phyloP scores from a whole-genome alignment of 2,329 filamentous ascomycete species.

The Fusarium sp. region DNA sequence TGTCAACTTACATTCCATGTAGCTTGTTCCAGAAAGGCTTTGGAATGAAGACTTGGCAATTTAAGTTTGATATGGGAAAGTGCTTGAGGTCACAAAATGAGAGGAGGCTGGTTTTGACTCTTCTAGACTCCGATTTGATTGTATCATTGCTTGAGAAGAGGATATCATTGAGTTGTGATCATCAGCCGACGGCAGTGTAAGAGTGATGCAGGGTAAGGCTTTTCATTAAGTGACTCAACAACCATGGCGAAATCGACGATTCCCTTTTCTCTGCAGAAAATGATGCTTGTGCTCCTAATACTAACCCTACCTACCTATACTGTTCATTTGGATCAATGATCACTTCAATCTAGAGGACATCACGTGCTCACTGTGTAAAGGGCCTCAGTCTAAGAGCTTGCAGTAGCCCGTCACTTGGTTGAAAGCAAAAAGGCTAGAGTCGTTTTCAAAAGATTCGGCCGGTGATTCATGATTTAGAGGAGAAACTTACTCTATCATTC shows the following conservation, averaged over 20 bases:
- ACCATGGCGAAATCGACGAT: background rate
- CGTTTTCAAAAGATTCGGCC: background rate
- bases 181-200: background rate
- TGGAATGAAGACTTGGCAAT: constrained; percentile 4
- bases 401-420: background rate
- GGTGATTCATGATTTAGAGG: background rate
- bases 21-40: constrained; percentile 24
- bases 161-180: background rate
- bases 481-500: background rate
- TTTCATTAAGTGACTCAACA: background rate
- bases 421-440: background rate
- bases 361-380: background rate
- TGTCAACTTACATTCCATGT: background rate
- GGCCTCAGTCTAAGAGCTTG: background rate
- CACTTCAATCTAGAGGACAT: background rate
- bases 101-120: background rate
- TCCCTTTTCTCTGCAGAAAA: background rate
- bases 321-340: background rate
- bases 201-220: background rate
- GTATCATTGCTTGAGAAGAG: background rate
- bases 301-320: background rate
- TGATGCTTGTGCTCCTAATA: background rate
- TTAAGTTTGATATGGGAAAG: background rate
- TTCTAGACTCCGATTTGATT: background rate
- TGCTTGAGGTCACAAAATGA: background rate